Conservation (phyloP, 1,284 basidiomycete genomes). For the Cutaneotrichosporon daszewskae region DNA sequence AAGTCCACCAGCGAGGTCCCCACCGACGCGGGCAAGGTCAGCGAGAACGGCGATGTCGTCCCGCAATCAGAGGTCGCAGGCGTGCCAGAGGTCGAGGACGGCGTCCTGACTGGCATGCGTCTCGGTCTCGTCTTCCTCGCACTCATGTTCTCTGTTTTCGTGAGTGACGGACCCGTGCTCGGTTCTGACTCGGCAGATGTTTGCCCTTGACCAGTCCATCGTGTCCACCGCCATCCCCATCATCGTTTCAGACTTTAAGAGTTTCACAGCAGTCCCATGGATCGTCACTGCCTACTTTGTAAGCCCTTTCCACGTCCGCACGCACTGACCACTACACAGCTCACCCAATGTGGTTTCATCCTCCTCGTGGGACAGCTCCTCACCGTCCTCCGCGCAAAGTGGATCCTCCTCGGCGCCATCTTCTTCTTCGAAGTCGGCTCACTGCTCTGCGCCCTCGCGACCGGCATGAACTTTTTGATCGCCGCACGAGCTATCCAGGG, state of each 20-base stretch:
- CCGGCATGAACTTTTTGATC: slow-evolving; percentile 48
- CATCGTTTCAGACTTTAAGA: slow-evolving; percentile 50
- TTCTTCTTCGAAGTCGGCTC: slow-evolving; percentile 51
- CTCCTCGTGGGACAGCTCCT: slow-evolving; percentile 48
- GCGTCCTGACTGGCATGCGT: slow-evolving; percentile 24
- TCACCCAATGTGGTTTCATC: slow-evolving; percentile 46
- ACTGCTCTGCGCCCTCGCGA: slow-evolving; percentile 53
- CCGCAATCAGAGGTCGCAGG: no score
- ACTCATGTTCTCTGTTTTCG: slow-evolving; percentile 40
- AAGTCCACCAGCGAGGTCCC: no score
- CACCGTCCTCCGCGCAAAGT: slow-evolving; percentile 49
- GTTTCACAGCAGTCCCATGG: slow-evolving; percentile 46
- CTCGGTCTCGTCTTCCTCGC: slow-evolving; percentile 34
- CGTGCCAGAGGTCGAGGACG: slow-evolving; percentile 7
- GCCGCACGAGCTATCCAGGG: slow-evolving; percentile 51
- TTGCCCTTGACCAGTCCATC: slow-evolving; percentile 37
- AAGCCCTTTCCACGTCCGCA: slow-evolving; percentile 22
- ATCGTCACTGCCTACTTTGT: slow-evolving; percentile 51
- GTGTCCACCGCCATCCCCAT: slow-evolving; percentile 49
- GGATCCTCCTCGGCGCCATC: slow-evolving; percentile 50
- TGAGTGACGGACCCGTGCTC: slow-evolving; percentile 22
- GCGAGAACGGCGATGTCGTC: no score
- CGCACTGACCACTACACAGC: slow-evolving; percentile 19
- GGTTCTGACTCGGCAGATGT: slow-evolving; percentile 18
- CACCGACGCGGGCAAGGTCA: no score